Conservation (phyloP, 768 basidiomycete species). For the Botryobasidium botryosum region DNA sequence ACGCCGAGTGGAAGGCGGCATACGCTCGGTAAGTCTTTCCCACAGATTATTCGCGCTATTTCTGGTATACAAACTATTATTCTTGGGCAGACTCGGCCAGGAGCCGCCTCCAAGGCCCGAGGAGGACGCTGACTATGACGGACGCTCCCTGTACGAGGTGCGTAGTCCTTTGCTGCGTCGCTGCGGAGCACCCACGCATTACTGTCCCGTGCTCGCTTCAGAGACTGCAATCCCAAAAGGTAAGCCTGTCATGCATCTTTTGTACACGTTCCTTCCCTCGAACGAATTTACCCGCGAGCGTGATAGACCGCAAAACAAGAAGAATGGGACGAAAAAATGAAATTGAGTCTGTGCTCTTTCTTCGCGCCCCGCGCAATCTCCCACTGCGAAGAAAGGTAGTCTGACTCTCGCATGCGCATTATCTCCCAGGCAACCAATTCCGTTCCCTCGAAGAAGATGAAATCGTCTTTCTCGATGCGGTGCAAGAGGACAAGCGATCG, state of each 20-base stretch:
- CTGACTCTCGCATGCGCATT: constrained; percentile 9
- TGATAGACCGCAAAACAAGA: constrained; percentile 72
- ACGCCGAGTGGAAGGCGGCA: constrained; percentile 82
- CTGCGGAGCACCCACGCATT: background rate
- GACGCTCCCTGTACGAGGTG: constrained; percentile 78
- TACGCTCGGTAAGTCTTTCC: constrained; percentile 44
- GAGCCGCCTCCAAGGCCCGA: constrained; percentile 62
- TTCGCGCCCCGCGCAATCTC: too few relatives aligned
- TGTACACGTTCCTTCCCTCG: constrained; percentile 6
- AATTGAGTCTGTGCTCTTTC: constrained; percentile 31
- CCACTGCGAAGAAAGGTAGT: background rate
- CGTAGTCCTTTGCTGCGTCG: constrained; percentile 16
- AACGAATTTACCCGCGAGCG: background rate
- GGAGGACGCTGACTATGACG: constrained; percentile 58
- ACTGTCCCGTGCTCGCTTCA: constrained; percentile 19
- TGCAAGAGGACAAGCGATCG: constrained; percentile 55
- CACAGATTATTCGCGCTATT: background rate
- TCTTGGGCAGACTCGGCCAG: constrained; percentile 46
- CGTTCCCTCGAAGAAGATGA: constrained; percentile 82
- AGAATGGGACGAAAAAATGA: constrained; percentile 85
- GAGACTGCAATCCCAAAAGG: constrained; percentile 85
- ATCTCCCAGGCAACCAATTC: constrained; percentile 58
- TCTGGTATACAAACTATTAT: background rate
- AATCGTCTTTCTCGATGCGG: constrained; percentile 72
- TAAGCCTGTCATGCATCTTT: constrained; percentile 21